A percentile compares a stretch with the other conserved stretches of the same genome.
Conservation (phyloP, 169 alveolate genomes). For the Amoebophrya sp. region DNA sequence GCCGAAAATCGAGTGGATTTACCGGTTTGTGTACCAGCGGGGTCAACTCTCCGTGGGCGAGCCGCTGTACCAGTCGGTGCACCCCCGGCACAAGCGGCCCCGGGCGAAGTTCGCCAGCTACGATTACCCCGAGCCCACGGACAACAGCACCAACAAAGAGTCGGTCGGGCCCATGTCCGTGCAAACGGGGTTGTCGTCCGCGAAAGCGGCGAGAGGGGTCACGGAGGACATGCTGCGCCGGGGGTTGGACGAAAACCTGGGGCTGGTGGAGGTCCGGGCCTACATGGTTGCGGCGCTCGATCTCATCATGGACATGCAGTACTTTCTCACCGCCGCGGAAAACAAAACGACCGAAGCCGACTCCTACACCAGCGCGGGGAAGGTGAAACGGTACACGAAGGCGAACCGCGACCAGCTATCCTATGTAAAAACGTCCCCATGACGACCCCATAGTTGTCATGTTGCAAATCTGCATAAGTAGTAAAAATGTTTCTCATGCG, state of each 20-base stretch:
- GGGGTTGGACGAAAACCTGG: not conserved
- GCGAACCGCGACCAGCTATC: too few species aligned
- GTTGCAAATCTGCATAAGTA: too few species aligned
- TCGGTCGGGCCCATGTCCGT: not conserved
- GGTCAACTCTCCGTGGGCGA: constrained; percentile 32
- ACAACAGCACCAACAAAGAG: not conserved
- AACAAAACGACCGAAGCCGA: constrained; percentile 7
- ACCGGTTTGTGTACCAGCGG: constrained; percentile 24
- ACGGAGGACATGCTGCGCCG: not conserved
- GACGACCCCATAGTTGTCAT: too few species aligned
- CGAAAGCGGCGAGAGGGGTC: not conserved
- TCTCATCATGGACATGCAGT: constrained; percentile 6
- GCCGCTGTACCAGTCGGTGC: constrained; percentile 29
- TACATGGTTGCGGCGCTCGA: constrained; percentile 20
- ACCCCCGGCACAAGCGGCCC: not conserved
- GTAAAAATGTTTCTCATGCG: too few species aligned
- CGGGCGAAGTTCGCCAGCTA: not conserved
- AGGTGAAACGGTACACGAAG: not conserved
- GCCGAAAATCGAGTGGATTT: constrained; percentile 30
- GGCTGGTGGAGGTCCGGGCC: not conserved
- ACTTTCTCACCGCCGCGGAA: not conserved
- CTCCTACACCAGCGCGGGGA: constrained; percentile 15
- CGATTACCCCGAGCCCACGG: not conserved
- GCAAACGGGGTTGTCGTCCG: not conserved
- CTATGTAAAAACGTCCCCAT: too few species aligned